Percentiles rank a stretch among this genome's conserved stretches.
Evolutionary conservation across 1,139 yeast species (phyloP).

Genomic region (Pichia cactophila): DNA sequence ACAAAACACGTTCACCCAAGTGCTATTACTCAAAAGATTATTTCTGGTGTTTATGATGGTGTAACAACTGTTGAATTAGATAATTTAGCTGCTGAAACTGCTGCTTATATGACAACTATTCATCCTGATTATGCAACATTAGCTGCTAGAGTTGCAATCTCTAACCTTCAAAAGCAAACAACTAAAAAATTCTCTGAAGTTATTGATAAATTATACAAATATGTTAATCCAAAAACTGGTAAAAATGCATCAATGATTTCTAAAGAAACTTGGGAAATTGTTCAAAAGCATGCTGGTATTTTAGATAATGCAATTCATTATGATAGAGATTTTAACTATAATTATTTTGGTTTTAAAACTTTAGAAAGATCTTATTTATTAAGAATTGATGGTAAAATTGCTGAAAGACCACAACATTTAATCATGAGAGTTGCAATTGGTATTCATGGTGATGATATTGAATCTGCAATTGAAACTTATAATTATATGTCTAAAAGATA

Average conservation of each 20-base stretch:
- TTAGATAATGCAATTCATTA: conserved; percentile 49
- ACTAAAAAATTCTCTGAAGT: conserved; percentile 83
- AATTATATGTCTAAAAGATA: conserved; percentile 50
- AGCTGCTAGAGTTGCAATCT: conserved; percentile 92
- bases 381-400: conserved; percentile 44
- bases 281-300: conserved; percentile 38
- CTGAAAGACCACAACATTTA: conserved; percentile 55
- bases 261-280: conserved; percentile 40
- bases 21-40: conserved; percentile 51
- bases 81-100: conserved; percentile 93
- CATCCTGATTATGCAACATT: conserved; percentile 94
- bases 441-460: conserved; percentile 47
- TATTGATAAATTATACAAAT: conserved; percentile 55
- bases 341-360: conserved; percentile 53
- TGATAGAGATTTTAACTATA: conserved; percentile 49
- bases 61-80: conserved; percentile 90
- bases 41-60: conserved; percentile 70
- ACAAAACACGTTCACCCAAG: conserved; percentile 53
- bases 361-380: conserved; percentile 50
- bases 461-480: conserved; percentile 45
- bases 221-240: conserved; percentile 68
- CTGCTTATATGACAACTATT: conserved; percentile 92
- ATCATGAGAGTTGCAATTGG: conserved; percentile 56
- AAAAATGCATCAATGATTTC: conserved; percentile 57
- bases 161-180: conserved; percentile 89